Percentiles rank a stretch among this genome's conserved stretches.
phyloP scores from a whole-genome alignment of 1,139 yeast species.

The Suhomyces chickasaworum region DNA sequence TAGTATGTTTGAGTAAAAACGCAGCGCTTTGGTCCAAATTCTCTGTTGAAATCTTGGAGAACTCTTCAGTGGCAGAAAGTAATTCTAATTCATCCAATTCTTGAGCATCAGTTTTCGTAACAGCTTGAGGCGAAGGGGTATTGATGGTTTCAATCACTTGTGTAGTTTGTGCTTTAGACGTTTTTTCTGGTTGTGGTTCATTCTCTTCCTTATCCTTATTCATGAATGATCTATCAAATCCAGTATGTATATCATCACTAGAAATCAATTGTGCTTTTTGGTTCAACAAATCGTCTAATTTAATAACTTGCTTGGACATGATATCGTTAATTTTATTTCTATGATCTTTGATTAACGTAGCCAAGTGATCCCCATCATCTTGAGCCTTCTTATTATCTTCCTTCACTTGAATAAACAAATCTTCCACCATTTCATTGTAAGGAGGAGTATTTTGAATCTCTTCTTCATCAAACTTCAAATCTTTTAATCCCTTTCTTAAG shows the following conservation, averaged over 20 bases:
- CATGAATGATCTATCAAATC: constrained; percentile 82
- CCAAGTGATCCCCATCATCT: constrained; percentile 33
- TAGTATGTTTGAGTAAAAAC: constrained; percentile 60
- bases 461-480: constrained; percentile 43
- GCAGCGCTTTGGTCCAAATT: constrained; percentile 52
- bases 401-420: constrained; percentile 70
- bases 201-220: constrained; percentile 53
- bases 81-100: constrained; percentile 39
- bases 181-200: constrained; percentile 16
- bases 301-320: constrained; percentile 58
- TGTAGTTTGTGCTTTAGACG: constrained; percentile 13
- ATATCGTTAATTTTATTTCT: constrained; percentile 68
- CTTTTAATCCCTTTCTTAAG: constrained; percentile 47
- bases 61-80: constrained; percentile 62
- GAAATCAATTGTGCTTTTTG: constrained; percentile 79
- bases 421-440: constrained; percentile 91
- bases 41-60: constrained; percentile 56
- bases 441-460: constrained; percentile 73
- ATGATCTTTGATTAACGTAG: constrained; percentile 56
- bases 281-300: constrained; percentile 63
- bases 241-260: constrained; percentile 91
- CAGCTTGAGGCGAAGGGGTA: constrained; percentile 15
- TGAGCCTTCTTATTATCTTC: constrained; percentile 57
- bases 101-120: constrained; percentile 25
- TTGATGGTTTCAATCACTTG: constrained; percentile 37